phyloP scores from a whole-genome alignment of 1,284 basidiomycete species.

The Ganoderma boninense region DNA sequence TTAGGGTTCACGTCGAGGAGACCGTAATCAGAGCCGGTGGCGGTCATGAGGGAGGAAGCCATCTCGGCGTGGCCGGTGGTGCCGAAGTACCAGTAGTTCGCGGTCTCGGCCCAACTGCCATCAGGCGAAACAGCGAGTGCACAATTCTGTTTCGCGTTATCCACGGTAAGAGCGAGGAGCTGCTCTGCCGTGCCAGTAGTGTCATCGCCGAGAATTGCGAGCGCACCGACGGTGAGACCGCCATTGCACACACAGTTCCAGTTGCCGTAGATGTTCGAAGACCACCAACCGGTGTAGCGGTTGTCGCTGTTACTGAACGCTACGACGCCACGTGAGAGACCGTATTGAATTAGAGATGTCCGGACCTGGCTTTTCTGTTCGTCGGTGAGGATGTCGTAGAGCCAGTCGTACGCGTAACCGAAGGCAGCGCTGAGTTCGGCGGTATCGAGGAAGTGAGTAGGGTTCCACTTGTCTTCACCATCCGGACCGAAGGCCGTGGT shows the following conservation, averaged over 20 bases:
- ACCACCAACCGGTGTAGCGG: constrained; percentile 67
- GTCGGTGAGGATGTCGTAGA: constrained; percentile 86
- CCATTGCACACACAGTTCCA: constrained; percentile 99
- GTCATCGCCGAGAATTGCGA: constrained; percentile 92
- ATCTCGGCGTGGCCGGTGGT: constrained; percentile 95
- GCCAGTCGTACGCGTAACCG: constrained; percentile 95
- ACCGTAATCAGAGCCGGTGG: constrained; percentile 86
- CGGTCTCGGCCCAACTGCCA: constrained; percentile 95
- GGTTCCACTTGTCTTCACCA: constrained; percentile 78
- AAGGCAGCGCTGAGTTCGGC: constrained; percentile 91
- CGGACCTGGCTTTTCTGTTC: constrained; percentile 80
- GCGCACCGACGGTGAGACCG: constrained; percentile 88
- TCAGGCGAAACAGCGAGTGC: constrained; percentile 71
- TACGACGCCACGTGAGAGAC: constrained; percentile 70
- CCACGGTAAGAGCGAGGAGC: constrained; percentile 74
- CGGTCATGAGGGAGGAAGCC: constrained; percentile 82
- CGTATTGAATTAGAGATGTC: constrained; percentile 81
- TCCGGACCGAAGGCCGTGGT: constrained; percentile 69
- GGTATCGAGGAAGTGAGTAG: constrained; percentile 91
- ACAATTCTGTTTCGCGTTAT: constrained; percentile 86
- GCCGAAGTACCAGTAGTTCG: constrained; percentile 97
- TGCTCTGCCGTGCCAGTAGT: constrained; percentile 74
- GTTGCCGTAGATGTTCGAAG: constrained; percentile 73
- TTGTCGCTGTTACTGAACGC: constrained; percentile 57
- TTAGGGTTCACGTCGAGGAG: constrained; percentile 76